A percentile compares a stretch with the other conserved stretches of the same genome.
Conservation (phyloP, 2,329 filamentous ascomycete species). For the Biscogniauxia sp. region DNA sequence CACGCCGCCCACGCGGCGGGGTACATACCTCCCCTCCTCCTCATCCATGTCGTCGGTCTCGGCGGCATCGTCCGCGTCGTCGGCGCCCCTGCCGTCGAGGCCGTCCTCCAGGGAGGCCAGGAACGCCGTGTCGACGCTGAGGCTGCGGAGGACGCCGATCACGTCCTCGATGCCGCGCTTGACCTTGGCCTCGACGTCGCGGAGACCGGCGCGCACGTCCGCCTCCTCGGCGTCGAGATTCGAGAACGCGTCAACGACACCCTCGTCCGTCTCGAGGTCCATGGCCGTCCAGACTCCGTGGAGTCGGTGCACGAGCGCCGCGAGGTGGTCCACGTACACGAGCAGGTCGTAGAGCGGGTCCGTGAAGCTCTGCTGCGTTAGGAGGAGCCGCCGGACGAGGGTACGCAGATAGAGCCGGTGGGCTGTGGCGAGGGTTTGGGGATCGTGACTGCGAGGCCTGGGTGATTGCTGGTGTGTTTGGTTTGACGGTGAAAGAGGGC, state of each 20-base stretch:
- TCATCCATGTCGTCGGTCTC: slow-evolving; percentile 23
- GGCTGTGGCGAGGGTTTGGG: slow-evolving; percentile 77
- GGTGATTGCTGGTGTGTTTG: slow-evolving; percentile 17
- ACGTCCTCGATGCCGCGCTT: slow-evolving; percentile 67
- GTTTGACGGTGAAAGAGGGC: slow-evolving; percentile 3
- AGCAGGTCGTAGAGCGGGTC: slow-evolving; percentile 64
- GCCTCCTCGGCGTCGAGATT: slow-evolving; percentile 71
- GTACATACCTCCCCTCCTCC: slow-evolving; percentile 56
- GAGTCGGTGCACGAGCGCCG: slow-evolving; percentile 72
- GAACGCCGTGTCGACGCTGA: slow-evolving; percentile 17
- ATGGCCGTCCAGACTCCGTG: slow-evolving; percentile 73
- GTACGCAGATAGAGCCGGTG: slow-evolving; percentile 74
- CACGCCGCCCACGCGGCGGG: slow-evolving; percentile 72
- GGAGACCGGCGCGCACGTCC: slow-evolving; percentile 64
- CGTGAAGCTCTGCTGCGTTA: slow-evolving; percentile 63
- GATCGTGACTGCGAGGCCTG: slow-evolving; percentile 59
- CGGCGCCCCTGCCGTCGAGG: slow-evolving; percentile 14
- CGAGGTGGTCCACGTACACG: slow-evolving; percentile 75
- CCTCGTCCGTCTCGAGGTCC: slow-evolving; percentile 79
- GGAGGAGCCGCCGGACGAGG: slow-evolving; percentile 63
- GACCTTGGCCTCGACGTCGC: slow-evolving; percentile 61
- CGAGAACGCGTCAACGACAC: slow-evolving; percentile 72
- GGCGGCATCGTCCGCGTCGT: slow-evolving; percentile 10
- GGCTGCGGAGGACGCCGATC: slow-evolving; percentile 39
- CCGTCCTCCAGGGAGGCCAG: slow-evolving; percentile 18